Conservation (phyloP, 225 moss, liverwort and hornwort genomes). For the Pleurozium schreberi region DNA sequence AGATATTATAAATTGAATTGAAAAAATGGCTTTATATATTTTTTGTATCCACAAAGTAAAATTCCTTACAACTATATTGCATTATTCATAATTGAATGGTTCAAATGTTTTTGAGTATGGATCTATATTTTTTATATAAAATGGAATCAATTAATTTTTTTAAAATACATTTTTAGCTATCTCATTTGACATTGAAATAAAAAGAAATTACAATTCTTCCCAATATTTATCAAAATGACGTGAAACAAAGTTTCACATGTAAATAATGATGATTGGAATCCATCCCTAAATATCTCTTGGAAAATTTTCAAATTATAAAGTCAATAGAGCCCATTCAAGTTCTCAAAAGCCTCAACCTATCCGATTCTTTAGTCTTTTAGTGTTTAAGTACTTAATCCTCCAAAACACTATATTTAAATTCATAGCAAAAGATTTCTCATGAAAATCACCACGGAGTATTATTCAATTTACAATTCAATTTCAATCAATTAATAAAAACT, state of each 20-base stretch:
- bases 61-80: not conserved
- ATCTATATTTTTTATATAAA: not conserved
- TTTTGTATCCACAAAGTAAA: not conserved
- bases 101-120: not conserved
- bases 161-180: not conserved
- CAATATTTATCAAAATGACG: not conserved
- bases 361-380: not conserved
- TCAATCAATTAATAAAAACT: too few species aligned
- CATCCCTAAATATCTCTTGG: not conserved
- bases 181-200: not conserved
- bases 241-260: not conserved
- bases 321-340: accelerated
- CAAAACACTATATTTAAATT: not conserved
- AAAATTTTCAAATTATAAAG: not conserved
- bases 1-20: not conserved
- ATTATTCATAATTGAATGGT: not conserved
- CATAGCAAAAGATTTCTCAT: not conserved
- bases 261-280: not conserved
- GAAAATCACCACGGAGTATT: too few species aligned
- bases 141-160: not conserved
- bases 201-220: not conserved
- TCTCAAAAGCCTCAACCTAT: not conserved
- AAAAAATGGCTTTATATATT: not conserved
- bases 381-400: not conserved
- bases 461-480: not conserved